These are phyloP conservation scores for Pascua guehoae DNA, from an alignment of 1,284 basidiomycete species.

Conservation along the genomic window DNA sequence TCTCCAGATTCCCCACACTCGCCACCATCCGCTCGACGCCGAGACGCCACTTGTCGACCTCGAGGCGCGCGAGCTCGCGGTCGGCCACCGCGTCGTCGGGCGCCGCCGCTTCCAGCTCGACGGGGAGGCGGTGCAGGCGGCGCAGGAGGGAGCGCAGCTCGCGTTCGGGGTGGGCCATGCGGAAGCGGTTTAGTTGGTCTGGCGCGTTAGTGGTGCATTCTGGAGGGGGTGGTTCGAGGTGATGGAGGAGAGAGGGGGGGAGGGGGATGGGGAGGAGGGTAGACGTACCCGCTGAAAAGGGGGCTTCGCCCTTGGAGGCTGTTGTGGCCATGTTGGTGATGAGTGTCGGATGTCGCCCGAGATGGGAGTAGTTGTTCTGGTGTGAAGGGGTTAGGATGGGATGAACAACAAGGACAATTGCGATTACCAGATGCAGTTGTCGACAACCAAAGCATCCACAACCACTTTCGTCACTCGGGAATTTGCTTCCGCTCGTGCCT, in stretches of 20 bases:
- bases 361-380: too few species aligned
- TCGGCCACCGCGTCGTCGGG: neutral
- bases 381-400: neutral
- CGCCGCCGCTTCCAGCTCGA: neutral
- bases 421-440: too few species aligned
- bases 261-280: neutral
- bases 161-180: conserved; percentile 39
- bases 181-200: conserved; percentile 40
- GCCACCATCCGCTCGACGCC: conserved; percentile 35
- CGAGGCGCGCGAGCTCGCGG: conserved; percentile 22
- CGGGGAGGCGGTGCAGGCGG: conserved; percentile 31
- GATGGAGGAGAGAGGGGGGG: too few species aligned
- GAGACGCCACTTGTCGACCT: conserved; percentile 35
- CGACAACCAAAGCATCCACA: too few species aligned
- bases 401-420: too few species aligned
- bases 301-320: neutral
- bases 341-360: too few species aligned
- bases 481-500: conserved; percentile 7
- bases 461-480: neutral
- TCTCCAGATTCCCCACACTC: conserved; percentile 29
- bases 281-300: conserved; percentile 4
- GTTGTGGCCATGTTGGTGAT: neutral
- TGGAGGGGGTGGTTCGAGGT: too few species aligned
- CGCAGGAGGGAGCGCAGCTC: conserved; percentile 34
- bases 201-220: neutral